Conservation (phyloP, 1,284 basidiomycete species). For the Cystobasidiaceae sp. region DNA sequence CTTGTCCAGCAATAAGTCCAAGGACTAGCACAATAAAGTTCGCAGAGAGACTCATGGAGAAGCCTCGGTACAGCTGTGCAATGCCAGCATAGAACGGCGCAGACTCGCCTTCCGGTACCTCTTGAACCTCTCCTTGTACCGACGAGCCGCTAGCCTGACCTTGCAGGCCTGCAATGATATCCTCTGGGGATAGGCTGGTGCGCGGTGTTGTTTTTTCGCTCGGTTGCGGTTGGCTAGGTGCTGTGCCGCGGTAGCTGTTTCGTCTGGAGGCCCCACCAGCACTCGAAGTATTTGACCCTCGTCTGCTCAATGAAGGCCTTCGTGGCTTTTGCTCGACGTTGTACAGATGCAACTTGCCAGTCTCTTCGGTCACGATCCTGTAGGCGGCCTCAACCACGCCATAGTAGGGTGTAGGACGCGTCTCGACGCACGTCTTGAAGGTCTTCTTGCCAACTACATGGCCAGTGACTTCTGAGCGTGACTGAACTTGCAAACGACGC, state of each 20-base stretch:
- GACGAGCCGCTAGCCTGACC: no score
- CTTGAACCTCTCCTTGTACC: constrained; percentile 37
- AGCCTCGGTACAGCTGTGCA: constrained; percentile 85
- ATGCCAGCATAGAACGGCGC: constrained; percentile 49
- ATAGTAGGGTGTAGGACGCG: constrained; percentile 79
- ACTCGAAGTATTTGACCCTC: constrained; percentile 30
- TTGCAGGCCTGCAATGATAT: constrained; percentile 6
- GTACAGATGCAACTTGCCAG: constrained; percentile 48
- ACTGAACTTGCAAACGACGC: constrained; percentile 81
- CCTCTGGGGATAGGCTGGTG: no score
- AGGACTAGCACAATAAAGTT: constrained; percentile 79
- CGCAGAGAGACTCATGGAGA: constrained; percentile 81
- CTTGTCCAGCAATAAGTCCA: constrained; percentile 63
- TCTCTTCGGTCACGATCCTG: constrained; percentile 87
- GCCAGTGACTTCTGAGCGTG: constrained; percentile 39
- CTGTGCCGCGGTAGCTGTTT: constrained; percentile 10
- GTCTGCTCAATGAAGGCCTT: constrained; percentile 27
- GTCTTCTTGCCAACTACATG: constrained; percentile 38
- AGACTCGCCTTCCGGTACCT: constrained; percentile 28
- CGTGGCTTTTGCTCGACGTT: constrained; percentile 14
- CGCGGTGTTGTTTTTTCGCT: background rate
- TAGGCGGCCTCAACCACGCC: constrained; percentile 91
- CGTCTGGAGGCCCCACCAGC: constrained; percentile 32
- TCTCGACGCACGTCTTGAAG: constrained; percentile 74
- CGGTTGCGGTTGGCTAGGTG: background rate